These are phyloP conservation scores for Cercophora scortea DNA, from an alignment of 495 filamentous ascomycete genomes.

Conservation along the genomic window DNA sequence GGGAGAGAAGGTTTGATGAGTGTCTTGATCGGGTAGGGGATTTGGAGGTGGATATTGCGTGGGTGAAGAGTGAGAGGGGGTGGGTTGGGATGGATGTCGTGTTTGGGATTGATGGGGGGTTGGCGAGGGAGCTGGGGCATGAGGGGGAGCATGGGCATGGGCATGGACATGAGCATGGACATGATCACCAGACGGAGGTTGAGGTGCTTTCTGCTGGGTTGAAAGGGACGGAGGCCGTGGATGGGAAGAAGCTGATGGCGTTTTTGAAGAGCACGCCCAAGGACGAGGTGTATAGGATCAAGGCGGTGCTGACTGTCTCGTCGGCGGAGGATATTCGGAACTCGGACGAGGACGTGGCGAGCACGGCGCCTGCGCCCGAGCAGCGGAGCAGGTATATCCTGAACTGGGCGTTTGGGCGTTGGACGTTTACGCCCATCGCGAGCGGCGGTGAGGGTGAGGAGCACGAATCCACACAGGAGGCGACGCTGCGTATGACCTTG, in stretches of 20 bases:
- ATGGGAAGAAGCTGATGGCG: slow-evolving; percentile 55
- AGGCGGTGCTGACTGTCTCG: slow-evolving; percentile 65
- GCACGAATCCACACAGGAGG: slow-evolving; percentile 38
- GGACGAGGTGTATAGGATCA: slow-evolving; percentile 93
- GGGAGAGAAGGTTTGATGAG: slow-evolving; percentile 68
- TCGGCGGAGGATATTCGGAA: slow-evolving; percentile 42
- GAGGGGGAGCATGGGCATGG: slow-evolving; percentile 17
- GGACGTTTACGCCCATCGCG: slow-evolving; percentile 69
- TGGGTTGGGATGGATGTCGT: slow-evolving; percentile 67
- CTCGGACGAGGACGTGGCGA: slow-evolving; percentile 44
- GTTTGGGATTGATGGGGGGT: slow-evolving; percentile 77
- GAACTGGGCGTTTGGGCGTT: slow-evolving; percentile 96
- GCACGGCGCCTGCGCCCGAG: slow-evolving; percentile 4
- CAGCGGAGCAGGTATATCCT: slow-evolving; percentile 64
- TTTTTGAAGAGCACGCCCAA: slow-evolving; percentile 67
- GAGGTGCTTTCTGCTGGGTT: slow-evolving; percentile 79
- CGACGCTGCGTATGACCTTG: slow-evolving; percentile 68
- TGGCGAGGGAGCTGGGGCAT: slow-evolving; percentile 53
- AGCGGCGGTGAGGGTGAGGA: slow-evolving; percentile 33
- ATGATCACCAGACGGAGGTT: slow-evolving; percentile 69
- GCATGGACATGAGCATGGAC: slow-evolving; percentile 27
- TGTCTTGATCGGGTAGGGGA: slow-evolving; percentile 79
- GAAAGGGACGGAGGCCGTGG: slow-evolving; percentile 37
- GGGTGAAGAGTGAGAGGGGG: slow-evolving; percentile 73
- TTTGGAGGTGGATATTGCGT: slow-evolving; percentile 70